phyloP scores from a whole-genome alignment of 116 monocot genomes.

The Trichopus zeylanicus region DNA sequence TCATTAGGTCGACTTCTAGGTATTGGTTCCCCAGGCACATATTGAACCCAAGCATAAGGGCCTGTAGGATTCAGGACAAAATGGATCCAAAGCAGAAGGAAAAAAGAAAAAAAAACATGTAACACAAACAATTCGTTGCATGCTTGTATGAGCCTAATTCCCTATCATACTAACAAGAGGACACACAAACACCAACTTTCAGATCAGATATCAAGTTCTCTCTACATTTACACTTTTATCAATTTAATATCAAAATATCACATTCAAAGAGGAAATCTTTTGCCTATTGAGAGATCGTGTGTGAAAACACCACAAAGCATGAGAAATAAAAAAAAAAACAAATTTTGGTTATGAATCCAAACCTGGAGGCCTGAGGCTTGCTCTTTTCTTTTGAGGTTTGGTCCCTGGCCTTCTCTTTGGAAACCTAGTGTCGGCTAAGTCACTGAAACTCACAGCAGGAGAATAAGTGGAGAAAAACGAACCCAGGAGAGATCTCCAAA shows the following conservation, averaged over 20 bases:
- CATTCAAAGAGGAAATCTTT: too few species aligned
- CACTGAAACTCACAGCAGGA: conserved; percentile 4
- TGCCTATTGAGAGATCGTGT: too few species aligned
- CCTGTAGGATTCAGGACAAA: conserved; percentile 20
- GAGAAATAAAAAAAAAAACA: too few species aligned
- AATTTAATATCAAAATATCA: too few species aligned
- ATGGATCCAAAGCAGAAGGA: neutral
- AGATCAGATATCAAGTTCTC: too few species aligned
- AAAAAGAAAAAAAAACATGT: neutral
- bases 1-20: conserved; percentile 55
- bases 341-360: too few species aligned
- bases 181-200: too few species aligned
- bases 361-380: conserved; percentile 75
- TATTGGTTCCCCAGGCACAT: conserved; percentile 69
- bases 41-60: conserved; percentile 64
- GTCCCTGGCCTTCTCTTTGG: conserved; percentile 72
- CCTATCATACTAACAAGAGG: too few species aligned
- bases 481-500: neutral
- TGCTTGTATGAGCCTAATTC: too few species aligned
- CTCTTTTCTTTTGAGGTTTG: conserved; percentile 60
- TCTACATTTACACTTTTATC: too few species aligned
- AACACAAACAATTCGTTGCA: too few species aligned
- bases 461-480: neutral
- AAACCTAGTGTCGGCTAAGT: conserved; percentile 54
- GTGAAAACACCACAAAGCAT: too few species aligned